Percentiles rank a stretch among this genome's conserved stretches.
Evolutionary conservation across 2,329 filamentous ascomycete species (phyloP).

Genomic region (Colletotrichum trifolii): DNA sequence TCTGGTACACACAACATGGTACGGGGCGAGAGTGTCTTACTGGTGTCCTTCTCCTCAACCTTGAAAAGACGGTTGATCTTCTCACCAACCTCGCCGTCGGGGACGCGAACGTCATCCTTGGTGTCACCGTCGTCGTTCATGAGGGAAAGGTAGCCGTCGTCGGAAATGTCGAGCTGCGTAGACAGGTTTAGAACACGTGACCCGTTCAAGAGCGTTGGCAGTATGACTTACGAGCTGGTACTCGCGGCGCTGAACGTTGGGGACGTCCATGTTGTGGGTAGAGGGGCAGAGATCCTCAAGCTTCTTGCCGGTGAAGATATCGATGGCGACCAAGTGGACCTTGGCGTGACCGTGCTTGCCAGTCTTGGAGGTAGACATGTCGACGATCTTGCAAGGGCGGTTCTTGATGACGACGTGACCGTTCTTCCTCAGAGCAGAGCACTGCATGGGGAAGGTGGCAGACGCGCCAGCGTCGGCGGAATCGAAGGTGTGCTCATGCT

Average conservation of each 20-base stretch:
- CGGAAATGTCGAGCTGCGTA: slow-evolving; percentile 84
- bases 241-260: slow-evolving; percentile 90
- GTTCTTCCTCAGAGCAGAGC: slow-evolving; percentile 99
- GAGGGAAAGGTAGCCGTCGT: slow-evolving; percentile 94
- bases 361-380: slow-evolving; percentile 99
- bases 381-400: slow-evolving; percentile 99
- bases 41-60: slow-evolving; percentile 89
- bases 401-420: slow-evolving; percentile 98
- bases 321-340: slow-evolving; percentile 96
- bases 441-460: slow-evolving; percentile 96
- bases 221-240: slow-evolving; percentile 87
- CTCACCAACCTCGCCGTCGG: slow-evolving; percentile 88
- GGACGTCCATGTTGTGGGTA: slow-evolving; percentile 98
- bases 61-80: slow-evolving; percentile 86
- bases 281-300: slow-evolving; percentile 98
- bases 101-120: slow-evolving; percentile 96
- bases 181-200: slow-evolving; percentile 20
- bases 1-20: slow-evolving; percentile 11
- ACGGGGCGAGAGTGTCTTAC: slow-evolving; percentile 67
- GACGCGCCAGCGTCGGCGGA: slow-evolving; percentile 97
- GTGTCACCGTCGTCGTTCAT: slow-evolving; percentile 87
- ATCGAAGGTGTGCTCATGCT: slow-evolving; percentile 84
- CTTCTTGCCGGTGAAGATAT: slow-evolving; percentile 99
- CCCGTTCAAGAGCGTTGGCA: background rate
- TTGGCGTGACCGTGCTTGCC: slow-evolving; percentile 99